These are phyloP conservation scores for Xerocomellus chrysenteron DNA, from an alignment of 768 basidiomycete genomes.

Conservation along the genomic window DNA sequence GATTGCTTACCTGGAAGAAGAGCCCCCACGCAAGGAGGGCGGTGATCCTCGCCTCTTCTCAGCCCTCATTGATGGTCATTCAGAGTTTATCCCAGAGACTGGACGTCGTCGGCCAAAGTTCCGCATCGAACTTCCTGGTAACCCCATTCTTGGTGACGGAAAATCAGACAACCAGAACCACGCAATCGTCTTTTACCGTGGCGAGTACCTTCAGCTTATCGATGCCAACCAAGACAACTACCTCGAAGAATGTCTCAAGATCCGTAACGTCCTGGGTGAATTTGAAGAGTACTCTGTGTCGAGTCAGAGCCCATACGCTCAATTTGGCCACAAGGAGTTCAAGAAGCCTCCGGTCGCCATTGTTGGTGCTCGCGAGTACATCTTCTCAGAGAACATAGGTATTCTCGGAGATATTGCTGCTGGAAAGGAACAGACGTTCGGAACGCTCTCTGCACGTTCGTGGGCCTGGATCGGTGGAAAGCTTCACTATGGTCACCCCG, in stretches of 20 bases:
- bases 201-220: constrained; percentile 98
- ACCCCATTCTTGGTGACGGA: constrained; percentile 98
- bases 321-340: constrained; percentile 88
- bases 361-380: constrained; percentile 98
- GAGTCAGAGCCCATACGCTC: constrained; percentile 87
- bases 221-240: constrained; percentile 99
- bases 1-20: constrained; percentile 98
- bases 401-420: constrained; percentile 98
- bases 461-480: constrained; percentile 99
- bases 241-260: constrained; percentile 98
- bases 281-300: constrained; percentile 92
- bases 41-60: constrained; percentile 96
- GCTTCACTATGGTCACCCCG: constrained; percentile 98
- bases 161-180: constrained; percentile 99
- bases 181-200: constrained; percentile 98
- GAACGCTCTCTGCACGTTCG: constrained; percentile 92
- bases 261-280: constrained; percentile 95
- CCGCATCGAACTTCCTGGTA: constrained; percentile 96
- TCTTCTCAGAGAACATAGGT: constrained; percentile 99
- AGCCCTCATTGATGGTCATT: constrained; percentile 95
- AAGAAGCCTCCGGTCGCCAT: constrained; percentile 89
- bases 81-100: constrained; percentile 88
- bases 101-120: constrained; percentile 94
- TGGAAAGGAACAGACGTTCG: constrained; percentile 99
- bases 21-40: constrained; percentile 89